phyloP scores from a whole-genome alignment of 2,329 filamentous ascomycete species.

The Aspergillus aculeatus region DNA sequence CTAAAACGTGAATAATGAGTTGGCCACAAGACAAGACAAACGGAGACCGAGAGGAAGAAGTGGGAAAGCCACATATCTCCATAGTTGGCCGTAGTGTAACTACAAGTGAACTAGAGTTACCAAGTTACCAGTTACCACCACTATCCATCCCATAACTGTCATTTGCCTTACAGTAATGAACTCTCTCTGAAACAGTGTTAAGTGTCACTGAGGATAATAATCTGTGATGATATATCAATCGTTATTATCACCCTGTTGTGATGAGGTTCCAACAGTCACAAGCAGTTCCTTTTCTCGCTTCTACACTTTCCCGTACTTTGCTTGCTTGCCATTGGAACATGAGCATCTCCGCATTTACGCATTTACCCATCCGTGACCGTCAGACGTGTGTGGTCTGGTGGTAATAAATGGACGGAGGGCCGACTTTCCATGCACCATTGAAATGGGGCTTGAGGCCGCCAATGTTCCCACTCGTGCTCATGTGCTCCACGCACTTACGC shows the following conservation, averaged over 20 bases:
- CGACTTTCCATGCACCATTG: constrained; percentile 13
- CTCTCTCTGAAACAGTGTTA: neutral
- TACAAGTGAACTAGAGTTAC: no score
- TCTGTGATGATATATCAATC: neutral
- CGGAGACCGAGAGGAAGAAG: neutral
- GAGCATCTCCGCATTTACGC: constrained; percentile 14
- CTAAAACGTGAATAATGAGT: neutral
- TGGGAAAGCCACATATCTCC: neutral
- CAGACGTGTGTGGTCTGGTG: constrained; percentile 2
- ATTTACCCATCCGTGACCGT: constrained; percentile 11
- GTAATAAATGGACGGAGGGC: constrained; percentile 9
- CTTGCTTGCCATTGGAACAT: constrained; percentile 8
- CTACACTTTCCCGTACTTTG: neutral
- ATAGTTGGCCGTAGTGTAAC: neutral
- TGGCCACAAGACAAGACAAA: neutral
- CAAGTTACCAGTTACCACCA: neutral
- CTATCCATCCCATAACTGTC: neutral
- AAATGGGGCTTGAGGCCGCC: constrained; percentile 19
- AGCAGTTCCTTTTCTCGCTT: neutral
- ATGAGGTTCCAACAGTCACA: neutral
- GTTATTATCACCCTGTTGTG: no score
- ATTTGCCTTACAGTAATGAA: neutral
- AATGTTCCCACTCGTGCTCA: constrained; percentile 25
- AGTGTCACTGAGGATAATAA: no score
- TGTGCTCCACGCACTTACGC: constrained; percentile 23